These are phyloP conservation scores for Debaryomyces tyrocola DNA, from an alignment of 805 yeast species.

Conservation along the genomic window DNA sequence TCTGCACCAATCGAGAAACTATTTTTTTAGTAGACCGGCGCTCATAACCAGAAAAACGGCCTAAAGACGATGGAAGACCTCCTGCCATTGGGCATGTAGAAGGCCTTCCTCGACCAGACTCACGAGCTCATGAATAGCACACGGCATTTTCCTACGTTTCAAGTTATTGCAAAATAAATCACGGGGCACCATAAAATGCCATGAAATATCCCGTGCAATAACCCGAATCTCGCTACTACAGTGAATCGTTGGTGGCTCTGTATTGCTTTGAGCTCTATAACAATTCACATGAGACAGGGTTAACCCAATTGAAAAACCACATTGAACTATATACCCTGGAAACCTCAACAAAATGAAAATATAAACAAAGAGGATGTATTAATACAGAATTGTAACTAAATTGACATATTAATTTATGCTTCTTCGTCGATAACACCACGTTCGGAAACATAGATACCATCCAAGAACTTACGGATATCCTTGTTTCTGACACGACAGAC, in stretches of 20 bases:
- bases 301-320: constrained; percentile 20
- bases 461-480: constrained; percentile 99
- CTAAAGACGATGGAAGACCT: neutral
- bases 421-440: constrained; percentile 85
- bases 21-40: neutral
- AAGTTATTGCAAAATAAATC: constrained; percentile 4
- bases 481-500: constrained; percentile 98
- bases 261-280: constrained; percentile 42
- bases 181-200: constrained; percentile 4
- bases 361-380: constrained; percentile 19
- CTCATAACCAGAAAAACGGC: neutral
- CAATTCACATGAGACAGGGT: constrained; percentile 28
- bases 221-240: constrained; percentile 17
- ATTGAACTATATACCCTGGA: constrained; percentile 30
- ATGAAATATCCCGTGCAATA: constrained; percentile 10
- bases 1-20: no score
- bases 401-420: constrained; percentile 18
- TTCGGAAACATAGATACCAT: constrained; percentile 99
- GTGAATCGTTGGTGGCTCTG: constrained; percentile 50
- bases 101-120: neutral
- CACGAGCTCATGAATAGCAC: neutral
- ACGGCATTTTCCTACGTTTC: neutral
- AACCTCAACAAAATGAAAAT: constrained; percentile 10
- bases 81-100: neutral
- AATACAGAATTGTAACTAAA: constrained; percentile 12